Conservation (phyloP, 768 basidiomycete species). For the Tricholoma matsutake region DNA sequence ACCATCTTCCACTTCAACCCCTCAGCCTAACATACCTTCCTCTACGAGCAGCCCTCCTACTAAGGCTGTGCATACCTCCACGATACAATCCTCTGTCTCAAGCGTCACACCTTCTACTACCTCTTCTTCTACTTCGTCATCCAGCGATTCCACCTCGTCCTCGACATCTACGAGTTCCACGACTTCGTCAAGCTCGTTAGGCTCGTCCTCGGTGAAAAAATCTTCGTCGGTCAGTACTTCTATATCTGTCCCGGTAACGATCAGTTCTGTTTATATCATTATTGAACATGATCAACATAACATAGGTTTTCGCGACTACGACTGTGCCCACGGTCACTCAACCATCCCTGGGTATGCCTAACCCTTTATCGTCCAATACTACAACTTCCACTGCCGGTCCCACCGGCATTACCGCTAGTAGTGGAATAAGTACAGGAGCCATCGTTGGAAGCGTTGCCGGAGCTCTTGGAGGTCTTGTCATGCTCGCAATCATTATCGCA, state of each 20-base stretch:
- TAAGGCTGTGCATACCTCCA: conserved; percentile 2
- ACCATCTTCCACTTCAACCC: not conserved
- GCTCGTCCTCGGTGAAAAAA: conserved; percentile 10
- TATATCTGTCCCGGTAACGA: conserved; percentile 11
- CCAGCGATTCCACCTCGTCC: not conserved
- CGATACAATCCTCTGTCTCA: conserved; percentile 8
- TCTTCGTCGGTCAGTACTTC: conserved; percentile 4
- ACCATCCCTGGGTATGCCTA: conserved; percentile 20
- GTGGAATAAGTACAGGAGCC: conserved; percentile 36
- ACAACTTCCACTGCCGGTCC: conserved; percentile 18
- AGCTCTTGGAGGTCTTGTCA: conserved; percentile 34
- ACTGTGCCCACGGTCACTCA: conserved; percentile 11
- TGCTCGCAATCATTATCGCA: conserved; percentile 35
- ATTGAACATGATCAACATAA: not conserved
- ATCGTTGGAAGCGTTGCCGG: conserved; percentile 39
- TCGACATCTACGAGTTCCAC: conserved; percentile 2
- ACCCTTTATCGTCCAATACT: conserved; percentile 12
- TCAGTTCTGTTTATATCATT: not conserved
- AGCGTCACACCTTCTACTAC: conserved; percentile 2
- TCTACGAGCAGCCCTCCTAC: not conserved
- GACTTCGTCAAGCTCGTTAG: conserved; percentile 10
- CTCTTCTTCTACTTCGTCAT: conserved; percentile 4
- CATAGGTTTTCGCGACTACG: conserved; percentile 14
- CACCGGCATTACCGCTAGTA: conserved; percentile 10
- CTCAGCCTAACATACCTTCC: not conserved